A percentile compares a stretch with the other conserved stretches of the same genome.
Evolutionary conservation across 2,329 filamentous ascomycete species (phyloP).

Genomic region (Xylaria sp.): DNA sequence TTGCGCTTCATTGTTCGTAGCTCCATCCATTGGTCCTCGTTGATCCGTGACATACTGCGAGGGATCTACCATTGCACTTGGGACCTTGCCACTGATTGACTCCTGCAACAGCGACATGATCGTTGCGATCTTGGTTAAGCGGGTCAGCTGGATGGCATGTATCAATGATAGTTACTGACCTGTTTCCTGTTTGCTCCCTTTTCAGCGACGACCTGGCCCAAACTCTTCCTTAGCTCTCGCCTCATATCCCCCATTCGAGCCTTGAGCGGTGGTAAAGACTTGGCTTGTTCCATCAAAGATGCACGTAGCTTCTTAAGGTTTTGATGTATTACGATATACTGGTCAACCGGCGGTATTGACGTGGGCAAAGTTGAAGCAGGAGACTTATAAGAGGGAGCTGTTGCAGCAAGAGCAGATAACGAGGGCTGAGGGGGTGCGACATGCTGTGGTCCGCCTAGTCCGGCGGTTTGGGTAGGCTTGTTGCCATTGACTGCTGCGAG

Average conservation of each 20-base stretch:
- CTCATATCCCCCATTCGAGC: constrained; percentile 76
- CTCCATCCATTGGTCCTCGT: constrained; percentile 61
- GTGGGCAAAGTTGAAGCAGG: constrained; percentile 26
- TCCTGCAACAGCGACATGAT: constrained; percentile 65
- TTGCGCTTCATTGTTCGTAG: constrained; percentile 62
- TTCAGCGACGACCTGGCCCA: constrained; percentile 78
- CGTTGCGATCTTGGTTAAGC: constrained; percentile 54
- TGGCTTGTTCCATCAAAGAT: constrained; percentile 63
- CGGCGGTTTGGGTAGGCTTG: constrained; percentile 24
- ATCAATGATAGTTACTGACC: constrained; percentile 54
- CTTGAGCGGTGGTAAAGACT: constrained; percentile 69
- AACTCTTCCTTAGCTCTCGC: constrained; percentile 73
- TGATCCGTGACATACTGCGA: constrained; percentile 63
- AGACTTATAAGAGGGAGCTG: constrained; percentile 24
- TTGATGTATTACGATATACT: constrained; percentile 70
- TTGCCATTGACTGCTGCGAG: constrained; percentile 38
- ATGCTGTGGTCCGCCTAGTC: constrained; percentile 4
- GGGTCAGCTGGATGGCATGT: constrained; percentile 20
- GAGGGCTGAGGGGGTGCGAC: constrained; percentile 21
- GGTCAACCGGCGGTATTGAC: constrained; percentile 51
- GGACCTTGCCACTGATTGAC: constrained; percentile 63
- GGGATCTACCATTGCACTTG: constrained; percentile 65
- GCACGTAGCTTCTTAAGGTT: constrained; percentile 69
- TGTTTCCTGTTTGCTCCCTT: constrained; percentile 70
- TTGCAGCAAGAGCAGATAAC: constrained; percentile 29